Evolutionary conservation across 129 eudicot species (phyloP).

Genomic region (Escallonia rubra): DNA sequence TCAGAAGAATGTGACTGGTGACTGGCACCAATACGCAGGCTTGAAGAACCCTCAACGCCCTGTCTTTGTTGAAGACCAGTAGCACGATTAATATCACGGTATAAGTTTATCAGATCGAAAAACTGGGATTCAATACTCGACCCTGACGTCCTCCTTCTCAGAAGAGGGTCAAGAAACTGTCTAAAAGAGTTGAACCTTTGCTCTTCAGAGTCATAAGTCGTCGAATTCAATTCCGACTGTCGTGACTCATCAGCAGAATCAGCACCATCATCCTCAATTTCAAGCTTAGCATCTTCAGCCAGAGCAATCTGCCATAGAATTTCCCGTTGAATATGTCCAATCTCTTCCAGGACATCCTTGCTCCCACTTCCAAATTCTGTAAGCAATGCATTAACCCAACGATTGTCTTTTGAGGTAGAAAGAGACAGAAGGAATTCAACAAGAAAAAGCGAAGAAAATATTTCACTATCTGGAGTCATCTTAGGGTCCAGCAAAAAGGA

Average conservation of each 20-base stretch:
- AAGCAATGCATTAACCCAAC: slow-evolving; percentile 87
- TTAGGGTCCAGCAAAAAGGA: slow-evolving; percentile 78
- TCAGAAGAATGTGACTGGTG: slow-evolving; percentile 51
- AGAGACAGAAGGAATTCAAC: slow-evolving; percentile 86
- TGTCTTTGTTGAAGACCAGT: slow-evolving; percentile 59
- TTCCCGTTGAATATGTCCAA: slow-evolving; percentile 81
- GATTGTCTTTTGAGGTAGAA: slow-evolving; percentile 87
- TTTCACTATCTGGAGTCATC: slow-evolving; percentile 46
- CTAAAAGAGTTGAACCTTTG: slow-evolving; percentile 75
- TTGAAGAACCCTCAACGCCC: slow-evolving; percentile 26
- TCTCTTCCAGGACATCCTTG: slow-evolving; percentile 83
- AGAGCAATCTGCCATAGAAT: slow-evolving; percentile 90
- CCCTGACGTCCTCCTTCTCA: slow-evolving; percentile 84
- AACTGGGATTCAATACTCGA: slow-evolving; percentile 94
- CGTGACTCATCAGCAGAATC: slow-evolving; percentile 39
- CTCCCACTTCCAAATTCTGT: slow-evolving; percentile 82
- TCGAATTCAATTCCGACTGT: slow-evolving; percentile 23
- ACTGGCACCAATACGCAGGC: slow-evolving; percentile 40
- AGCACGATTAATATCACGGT: slow-evolving; percentile 77
- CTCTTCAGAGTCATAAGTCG: slow-evolving; percentile 59
- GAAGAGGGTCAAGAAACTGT: slow-evolving; percentile 83
- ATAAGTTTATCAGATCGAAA: slow-evolving; percentile 71
- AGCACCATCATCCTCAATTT: slow-evolving; percentile 35
- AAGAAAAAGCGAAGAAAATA: slow-evolving; percentile 83
- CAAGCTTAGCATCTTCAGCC: slow-evolving; percentile 72